These are phyloP conservation scores for Boletus smithii DNA, from an alignment of 1,284 basidiomycete species.

Conservation along the genomic window DNA sequence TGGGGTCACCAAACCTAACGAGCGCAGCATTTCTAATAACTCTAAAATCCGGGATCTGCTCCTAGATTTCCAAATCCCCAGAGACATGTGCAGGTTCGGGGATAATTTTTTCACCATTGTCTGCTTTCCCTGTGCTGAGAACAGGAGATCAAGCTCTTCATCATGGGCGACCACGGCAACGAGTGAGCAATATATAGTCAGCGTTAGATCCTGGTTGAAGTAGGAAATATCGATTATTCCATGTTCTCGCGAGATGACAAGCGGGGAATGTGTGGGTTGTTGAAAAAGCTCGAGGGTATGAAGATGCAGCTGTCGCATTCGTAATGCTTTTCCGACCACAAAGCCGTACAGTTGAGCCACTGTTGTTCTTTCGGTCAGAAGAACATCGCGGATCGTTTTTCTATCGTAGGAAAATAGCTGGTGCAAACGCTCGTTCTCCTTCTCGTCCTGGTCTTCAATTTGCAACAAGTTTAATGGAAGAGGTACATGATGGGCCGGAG, in stretches of 20 bases:
- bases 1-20: conserved; percentile 54
- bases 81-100: conserved; percentile 40
- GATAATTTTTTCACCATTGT: conserved; percentile 53
- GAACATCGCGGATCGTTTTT: conserved; percentile 51
- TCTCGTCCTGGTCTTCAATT: conserved; percentile 38
- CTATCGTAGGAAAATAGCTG: conserved; percentile 53
- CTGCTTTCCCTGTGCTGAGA: conserved; percentile 43
- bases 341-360: conserved; percentile 68
- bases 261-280: conserved; percentile 33
- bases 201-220: conserved; percentile 56
- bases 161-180: conserved; percentile 52
- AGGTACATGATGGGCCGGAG: conserved; percentile 28
- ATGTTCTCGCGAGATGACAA: conserved; percentile 50
- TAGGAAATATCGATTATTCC: conserved; percentile 56
- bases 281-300: conserved; percentile 49
- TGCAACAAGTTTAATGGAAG: conserved; percentile 43
- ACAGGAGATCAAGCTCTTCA: conserved; percentile 52
- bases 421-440: conserved; percentile 43
- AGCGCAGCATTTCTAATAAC: conserved; percentile 52
- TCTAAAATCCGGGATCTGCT: conserved; percentile 58
- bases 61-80: conserved; percentile 57
- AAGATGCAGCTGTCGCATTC: conserved; percentile 64
- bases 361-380: conserved; percentile 63
- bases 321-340: conserved; percentile 57
- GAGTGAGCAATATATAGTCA: conserved; percentile 57